Percentiles rank a stretch among this genome's conserved stretches.
phyloP scores from a whole-genome alignment of 441 rosid species.

The Bocquillonia castaneifolia region DNA sequence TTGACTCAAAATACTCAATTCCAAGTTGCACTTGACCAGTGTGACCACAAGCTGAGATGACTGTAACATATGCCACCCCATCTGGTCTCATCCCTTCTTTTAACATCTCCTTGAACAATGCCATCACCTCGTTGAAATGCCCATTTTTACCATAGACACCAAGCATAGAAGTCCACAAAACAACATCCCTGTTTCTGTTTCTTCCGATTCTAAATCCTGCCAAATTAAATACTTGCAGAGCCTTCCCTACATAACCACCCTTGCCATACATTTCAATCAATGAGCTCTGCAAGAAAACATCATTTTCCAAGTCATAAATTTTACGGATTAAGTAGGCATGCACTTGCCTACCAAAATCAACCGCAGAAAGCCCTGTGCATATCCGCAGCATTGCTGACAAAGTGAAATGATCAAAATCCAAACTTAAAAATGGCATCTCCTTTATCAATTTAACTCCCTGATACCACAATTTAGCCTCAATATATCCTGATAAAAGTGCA shows the following conservation, averaged over 20 bases:
- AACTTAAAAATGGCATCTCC: conserved; percentile 37
- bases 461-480: conserved; percentile 38
- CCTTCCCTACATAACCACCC: conserved; percentile 43
- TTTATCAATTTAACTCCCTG: conserved; percentile 34
- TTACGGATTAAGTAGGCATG: conserved; percentile 39
- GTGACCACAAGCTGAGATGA: conserved; percentile 54
- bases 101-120: conserved; percentile 38
- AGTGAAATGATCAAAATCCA: conserved; percentile 44
- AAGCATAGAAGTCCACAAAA: conserved; percentile 59
- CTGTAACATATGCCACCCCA: conserved; percentile 42
- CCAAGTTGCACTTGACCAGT: conserved; percentile 49
- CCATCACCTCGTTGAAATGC: conserved; percentile 36
- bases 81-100: conserved; percentile 41
- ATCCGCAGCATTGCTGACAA: conserved; percentile 32
- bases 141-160: conserved; percentile 47
- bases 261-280: conserved; percentile 60
- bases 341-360: conserved; percentile 45
- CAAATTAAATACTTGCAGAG: conserved; percentile 39
- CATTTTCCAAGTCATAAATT: conserved; percentile 28
- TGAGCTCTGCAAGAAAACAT: conserved; percentile 46
- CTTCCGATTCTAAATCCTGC: conserved; percentile 21
- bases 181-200: conserved; percentile 37
- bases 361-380: conserved; percentile 36
- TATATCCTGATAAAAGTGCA: conserved; percentile 42
- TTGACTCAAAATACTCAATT: conserved; percentile 41